phyloP scores from a whole-genome alignment of 208 protist species.

The Acanthamoeba divionensis region DNA sequence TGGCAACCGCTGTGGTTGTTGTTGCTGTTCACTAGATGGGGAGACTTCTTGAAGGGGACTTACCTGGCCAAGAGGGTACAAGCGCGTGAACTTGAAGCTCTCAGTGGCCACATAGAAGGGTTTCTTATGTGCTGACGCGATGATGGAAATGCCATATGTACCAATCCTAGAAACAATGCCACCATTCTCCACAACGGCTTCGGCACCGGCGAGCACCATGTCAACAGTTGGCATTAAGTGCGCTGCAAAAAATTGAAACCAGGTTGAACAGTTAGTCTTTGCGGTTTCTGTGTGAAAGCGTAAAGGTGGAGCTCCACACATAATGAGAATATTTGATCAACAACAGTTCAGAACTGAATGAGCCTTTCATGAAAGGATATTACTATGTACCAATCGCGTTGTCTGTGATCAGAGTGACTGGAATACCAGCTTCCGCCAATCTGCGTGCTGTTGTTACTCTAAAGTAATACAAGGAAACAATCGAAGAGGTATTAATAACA shows the following conservation, averaged over 20 bases:
- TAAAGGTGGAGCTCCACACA: too few relatives aligned
- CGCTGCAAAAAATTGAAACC: constrained; percentile 53
- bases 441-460: constrained; percentile 57
- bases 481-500: neutral
- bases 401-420: constrained; percentile 80
- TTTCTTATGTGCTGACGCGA: constrained; percentile 93
- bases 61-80: constrained; percentile 93
- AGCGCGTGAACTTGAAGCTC: constrained; percentile 96
- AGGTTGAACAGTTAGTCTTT: too few relatives aligned
- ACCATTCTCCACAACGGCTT: constrained; percentile 97
- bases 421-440: constrained; percentile 71
- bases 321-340: too few relatives aligned
- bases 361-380: too few relatives aligned
- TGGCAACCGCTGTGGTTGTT: too few relatives aligned
- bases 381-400: constrained; percentile 68
- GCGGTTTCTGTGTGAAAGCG: too few relatives aligned
- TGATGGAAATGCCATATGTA: constrained; percentile 94
- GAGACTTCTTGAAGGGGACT: too few relatives aligned
- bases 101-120: constrained; percentile 98
- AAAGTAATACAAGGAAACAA: neutral
- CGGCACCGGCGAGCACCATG: constrained; percentile 95
- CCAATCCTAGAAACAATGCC: constrained; percentile 97
- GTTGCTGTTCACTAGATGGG: neutral
- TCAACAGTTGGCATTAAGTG: constrained; percentile 86
- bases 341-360: too few relatives aligned